Conservation (phyloP, 2,329 filamentous ascomycete species). For the Zymoseptoria passerinii region DNA sequence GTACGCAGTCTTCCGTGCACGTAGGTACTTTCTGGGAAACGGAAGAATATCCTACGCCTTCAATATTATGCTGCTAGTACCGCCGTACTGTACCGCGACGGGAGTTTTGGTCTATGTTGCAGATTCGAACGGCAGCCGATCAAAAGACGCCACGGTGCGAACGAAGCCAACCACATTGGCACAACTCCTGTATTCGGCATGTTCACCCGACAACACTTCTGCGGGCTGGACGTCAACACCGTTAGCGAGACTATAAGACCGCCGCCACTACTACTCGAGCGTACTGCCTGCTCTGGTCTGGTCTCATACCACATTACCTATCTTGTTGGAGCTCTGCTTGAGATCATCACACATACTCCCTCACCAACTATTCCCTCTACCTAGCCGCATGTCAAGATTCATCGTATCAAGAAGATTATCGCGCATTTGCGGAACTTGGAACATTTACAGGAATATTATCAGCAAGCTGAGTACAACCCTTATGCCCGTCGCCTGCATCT, state of each 20-base stretch:
- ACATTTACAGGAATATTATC: neutral
- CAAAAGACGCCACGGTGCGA: neutral
- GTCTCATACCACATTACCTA: neutral
- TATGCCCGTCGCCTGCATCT: neutral
- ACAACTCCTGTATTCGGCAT: neutral
- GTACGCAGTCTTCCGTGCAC: too few species aligned
- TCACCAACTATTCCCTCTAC: too few species aligned
- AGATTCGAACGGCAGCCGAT: neutral
- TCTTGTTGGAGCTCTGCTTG: neutral
- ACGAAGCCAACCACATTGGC: neutral
- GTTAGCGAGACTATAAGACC: neutral
- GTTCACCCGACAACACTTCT: neutral
- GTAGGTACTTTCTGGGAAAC: too few species aligned
- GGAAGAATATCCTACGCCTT: too few species aligned
- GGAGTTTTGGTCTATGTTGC: too few species aligned
- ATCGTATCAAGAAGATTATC: neutral
- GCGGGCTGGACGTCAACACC: neutral
- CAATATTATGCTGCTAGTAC: too few species aligned
- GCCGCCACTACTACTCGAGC: neutral
- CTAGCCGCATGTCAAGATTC: neutral
- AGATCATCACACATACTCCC: neutral
- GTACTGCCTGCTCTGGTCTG: neutral
- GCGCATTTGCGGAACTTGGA: neutral
- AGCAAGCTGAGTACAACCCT: slow-evolving; percentile 6
- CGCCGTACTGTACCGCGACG: too few species aligned